These are phyloP conservation scores for Phytophthora pinifolia DNA, from an alignment of 352 stramenopile species.

Conservation along the genomic window DNA sequence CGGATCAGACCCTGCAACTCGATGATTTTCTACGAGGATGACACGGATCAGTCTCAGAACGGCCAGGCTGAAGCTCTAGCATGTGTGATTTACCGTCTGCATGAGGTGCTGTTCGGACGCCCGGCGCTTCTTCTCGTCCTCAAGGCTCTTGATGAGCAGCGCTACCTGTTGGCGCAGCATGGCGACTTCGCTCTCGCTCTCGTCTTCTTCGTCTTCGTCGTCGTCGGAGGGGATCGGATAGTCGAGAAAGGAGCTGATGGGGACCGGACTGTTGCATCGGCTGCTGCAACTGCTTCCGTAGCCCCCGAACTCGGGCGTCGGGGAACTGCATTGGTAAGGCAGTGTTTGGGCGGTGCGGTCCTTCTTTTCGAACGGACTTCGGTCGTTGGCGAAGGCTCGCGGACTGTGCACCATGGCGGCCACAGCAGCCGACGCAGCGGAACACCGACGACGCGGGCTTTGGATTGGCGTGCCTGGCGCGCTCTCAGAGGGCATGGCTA, in stretches of 20 bases:
- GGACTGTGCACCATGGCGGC: slow-evolving; percentile 37
- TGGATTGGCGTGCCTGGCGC: slow-evolving; percentile 15
- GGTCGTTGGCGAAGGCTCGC: slow-evolving; percentile 29
- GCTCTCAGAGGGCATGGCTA: slow-evolving; percentile 19
- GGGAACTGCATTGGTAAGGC: slow-evolving; percentile 24
- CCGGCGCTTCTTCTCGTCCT: slow-evolving; percentile 70
- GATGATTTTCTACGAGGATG: slow-evolving; percentile 58
- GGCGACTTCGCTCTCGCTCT: slow-evolving; percentile 39
- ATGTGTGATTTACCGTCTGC: slow-evolving; percentile 63
- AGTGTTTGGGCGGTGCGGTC: slow-evolving; percentile 25
- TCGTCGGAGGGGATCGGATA: slow-evolving; percentile 32
- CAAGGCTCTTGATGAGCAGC: slow-evolving; percentile 55
- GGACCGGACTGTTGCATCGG: slow-evolving; percentile 30
- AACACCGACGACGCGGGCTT: slow-evolving; percentile 35
- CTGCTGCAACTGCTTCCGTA: slow-evolving; percentile 32
- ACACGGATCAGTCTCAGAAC: slow-evolving; percentile 3
- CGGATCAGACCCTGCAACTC: slow-evolving; percentile 71
- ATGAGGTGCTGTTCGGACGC: slow-evolving; percentile 65
- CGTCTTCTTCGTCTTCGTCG: slow-evolving; percentile 30
- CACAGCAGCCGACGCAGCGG: slow-evolving; percentile 32
- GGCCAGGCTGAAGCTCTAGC: too few species aligned
- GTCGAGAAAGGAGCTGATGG: slow-evolving; percentile 21
- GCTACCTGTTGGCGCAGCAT: slow-evolving; percentile 58
- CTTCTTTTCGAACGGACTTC: slow-evolving; percentile 16
- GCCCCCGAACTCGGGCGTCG: slow-evolving; percentile 24